Percentiles rank a stretch among this genome's conserved stretches.
phyloP scores from a whole-genome alignment of 441 rosid species.

The Pelargonium cotyledonis region DNA sequence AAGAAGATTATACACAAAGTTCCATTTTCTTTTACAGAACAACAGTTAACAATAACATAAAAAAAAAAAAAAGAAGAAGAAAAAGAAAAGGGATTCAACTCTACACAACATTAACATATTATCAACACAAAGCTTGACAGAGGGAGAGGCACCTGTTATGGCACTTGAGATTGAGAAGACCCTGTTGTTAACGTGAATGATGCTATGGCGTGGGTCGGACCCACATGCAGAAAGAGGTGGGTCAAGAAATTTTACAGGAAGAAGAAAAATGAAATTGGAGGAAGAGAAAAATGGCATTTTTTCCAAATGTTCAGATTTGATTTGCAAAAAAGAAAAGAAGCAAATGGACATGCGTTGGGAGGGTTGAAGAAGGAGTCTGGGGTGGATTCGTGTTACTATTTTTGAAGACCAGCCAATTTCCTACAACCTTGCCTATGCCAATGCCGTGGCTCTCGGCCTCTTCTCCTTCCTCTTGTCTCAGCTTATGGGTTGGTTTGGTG shows the following conservation, averaged over 20 bases:
- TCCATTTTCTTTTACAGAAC: neutral
- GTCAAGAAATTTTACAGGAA: conserved; percentile 1
- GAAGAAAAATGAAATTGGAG: neutral
- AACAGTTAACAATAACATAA: neutral
- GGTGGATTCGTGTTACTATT: neutral
- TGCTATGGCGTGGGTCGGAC: conserved; percentile 2
- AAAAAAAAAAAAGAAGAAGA: too few species aligned
- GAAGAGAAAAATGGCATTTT: neutral
- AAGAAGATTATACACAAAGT: conserved; percentile 12
- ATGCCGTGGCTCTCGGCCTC: too few species aligned
- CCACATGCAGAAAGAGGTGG: conserved; percentile 7
- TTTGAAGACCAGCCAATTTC: neutral
- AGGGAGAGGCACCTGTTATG: neutral
- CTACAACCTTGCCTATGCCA: neutral
- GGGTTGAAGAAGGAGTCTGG: conserved; percentile 1
- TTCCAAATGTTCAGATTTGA: neutral
- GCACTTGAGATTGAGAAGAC: conserved; percentile 6
- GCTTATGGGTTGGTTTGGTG: too few species aligned
- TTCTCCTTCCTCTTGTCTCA: too few species aligned
- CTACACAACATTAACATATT: neutral
- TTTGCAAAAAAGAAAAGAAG: neutral
- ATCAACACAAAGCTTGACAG: neutral
- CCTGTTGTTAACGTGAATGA: neutral
- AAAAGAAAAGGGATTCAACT: neutral
- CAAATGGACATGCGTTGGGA: neutral